Evolutionary conservation across 192 early-diverging fungal genomes (phyloP).

Genomic region (Linnemannia elongata): DNA sequence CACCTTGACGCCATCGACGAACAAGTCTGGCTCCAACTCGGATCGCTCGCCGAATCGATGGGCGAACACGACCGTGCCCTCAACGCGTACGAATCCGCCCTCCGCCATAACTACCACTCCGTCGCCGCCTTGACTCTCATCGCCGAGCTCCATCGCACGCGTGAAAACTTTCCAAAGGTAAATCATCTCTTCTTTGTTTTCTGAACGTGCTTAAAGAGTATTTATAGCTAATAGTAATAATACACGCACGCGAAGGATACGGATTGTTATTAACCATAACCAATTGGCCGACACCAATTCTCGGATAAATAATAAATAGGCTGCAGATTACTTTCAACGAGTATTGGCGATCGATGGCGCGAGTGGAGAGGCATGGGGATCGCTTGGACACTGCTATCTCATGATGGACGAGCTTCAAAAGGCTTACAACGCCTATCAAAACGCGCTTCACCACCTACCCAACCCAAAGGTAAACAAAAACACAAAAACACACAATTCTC

Average conservation of each 20-base stretch:
- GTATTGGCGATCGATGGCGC: slow-evolving; percentile 83
- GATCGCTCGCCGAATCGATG: slow-evolving; percentile 59
- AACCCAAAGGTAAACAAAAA: slow-evolving; percentile 79
- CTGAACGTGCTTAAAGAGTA: not conserved
- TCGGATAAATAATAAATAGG: slow-evolving; percentile 57
- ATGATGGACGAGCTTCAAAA: slow-evolving; percentile 95
- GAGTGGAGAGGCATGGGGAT: slow-evolving; percentile 96
- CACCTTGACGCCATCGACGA: slow-evolving; percentile 66
- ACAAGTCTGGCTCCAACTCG: slow-evolving; percentile 72
- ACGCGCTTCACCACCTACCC: slow-evolving; percentile 92
- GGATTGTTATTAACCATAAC: not conserved
- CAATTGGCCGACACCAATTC: not conserved
- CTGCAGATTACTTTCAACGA: slow-evolving; percentile 92
- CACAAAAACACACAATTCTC: not conserved
- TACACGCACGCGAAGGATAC: not conserved
- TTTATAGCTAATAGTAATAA: not conserved
- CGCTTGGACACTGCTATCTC: slow-evolving; percentile 93
- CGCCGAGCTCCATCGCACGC: slow-evolving; percentile 82
- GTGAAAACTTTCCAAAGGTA: slow-evolving; percentile 85
- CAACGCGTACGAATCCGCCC: slow-evolving; percentile 85
- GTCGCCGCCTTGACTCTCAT: slow-evolving; percentile 80
- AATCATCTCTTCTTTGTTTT: not conserved
- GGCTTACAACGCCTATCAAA: slow-evolving; percentile 95
- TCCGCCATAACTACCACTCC: slow-evolving; percentile 93
- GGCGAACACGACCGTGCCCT: slow-evolving; percentile 87